Conservation (phyloP, 768 basidiomycete genomes). For the Serpula lacrymans region DNA sequence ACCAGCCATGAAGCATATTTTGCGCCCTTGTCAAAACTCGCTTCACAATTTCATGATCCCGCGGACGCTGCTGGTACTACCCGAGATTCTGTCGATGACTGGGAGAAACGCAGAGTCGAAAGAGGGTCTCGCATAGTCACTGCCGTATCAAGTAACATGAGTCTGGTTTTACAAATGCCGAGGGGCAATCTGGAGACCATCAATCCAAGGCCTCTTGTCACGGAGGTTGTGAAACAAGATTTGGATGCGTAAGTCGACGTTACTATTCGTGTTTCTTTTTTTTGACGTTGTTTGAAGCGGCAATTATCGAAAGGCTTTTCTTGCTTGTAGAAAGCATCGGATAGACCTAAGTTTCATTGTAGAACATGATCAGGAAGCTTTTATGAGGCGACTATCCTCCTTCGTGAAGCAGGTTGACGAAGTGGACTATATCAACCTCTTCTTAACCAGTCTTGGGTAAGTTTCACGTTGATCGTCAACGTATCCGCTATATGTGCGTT, state of each 20-base stretch:
- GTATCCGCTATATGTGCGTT: slow-evolving; percentile 5
- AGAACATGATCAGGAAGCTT: slow-evolving; percentile 68
- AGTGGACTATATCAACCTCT: slow-evolving; percentile 89
- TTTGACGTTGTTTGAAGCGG: slow-evolving; percentile 40
- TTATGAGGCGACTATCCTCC: slow-evolving; percentile 54
- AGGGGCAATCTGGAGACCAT: slow-evolving; percentile 96
- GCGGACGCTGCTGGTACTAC: slow-evolving; percentile 17
- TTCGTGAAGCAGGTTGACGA: slow-evolving; percentile 88
- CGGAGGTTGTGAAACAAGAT: slow-evolving; percentile 77
- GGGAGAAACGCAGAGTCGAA: slow-evolving; percentile 81
- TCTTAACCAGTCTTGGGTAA: slow-evolving; percentile 83
- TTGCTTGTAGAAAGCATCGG: slow-evolving; percentile 89
- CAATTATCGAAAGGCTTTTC: slow-evolving; percentile 82
- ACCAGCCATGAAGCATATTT: slow-evolving; percentile 79
- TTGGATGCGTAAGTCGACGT: slow-evolving; percentile 57
- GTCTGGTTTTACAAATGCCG: slow-evolving; percentile 94
- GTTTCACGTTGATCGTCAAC: too few species aligned
- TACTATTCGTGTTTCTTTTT: not conserved
- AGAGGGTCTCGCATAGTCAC: slow-evolving; percentile 87
- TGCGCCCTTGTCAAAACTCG: slow-evolving; percentile 43
- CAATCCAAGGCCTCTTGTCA: slow-evolving; percentile 86
- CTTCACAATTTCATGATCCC: slow-evolving; percentile 6
- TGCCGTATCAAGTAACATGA: slow-evolving; percentile 84
- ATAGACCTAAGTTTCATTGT: slow-evolving; percentile 90
- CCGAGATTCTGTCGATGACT: slow-evolving; percentile 25